phyloP scores from a whole-genome alignment of 1,284 basidiomycete genomes.

The Dichomitus squalens region DNA sequence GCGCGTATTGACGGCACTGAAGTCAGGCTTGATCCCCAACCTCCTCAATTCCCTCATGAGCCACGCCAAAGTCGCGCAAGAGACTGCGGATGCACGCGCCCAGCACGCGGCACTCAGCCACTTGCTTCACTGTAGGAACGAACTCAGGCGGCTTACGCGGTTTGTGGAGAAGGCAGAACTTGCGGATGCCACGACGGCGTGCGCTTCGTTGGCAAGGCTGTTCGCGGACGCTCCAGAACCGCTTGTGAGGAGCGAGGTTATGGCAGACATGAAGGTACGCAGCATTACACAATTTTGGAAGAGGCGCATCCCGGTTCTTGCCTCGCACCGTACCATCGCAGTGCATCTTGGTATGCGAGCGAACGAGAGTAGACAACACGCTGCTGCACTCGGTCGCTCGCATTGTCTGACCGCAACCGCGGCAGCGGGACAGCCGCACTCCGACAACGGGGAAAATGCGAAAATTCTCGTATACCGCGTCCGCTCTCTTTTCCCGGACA shows the following conservation, averaged over 20 bases:
- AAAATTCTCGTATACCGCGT: too few relatives aligned
- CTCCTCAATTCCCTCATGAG: constrained; percentile 51
- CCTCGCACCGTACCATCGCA: too few relatives aligned
- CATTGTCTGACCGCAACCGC: too few relatives aligned
- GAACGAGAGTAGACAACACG: too few relatives aligned
- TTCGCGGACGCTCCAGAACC: constrained; percentile 54
- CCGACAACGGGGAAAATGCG: too few relatives aligned
- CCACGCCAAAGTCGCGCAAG: constrained; percentile 65
- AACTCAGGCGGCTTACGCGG: constrained; percentile 43
- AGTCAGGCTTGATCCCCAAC: constrained; percentile 69
- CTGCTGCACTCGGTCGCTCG: too few relatives aligned
- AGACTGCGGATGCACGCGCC: constrained; percentile 54
- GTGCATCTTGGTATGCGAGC: too few relatives aligned
- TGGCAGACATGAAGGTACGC: constrained; percentile 60
- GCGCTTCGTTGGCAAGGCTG: constrained; percentile 43
- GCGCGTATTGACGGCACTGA: constrained; percentile 11
- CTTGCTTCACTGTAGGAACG: constrained; percentile 50
- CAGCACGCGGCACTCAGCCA: constrained; percentile 53
- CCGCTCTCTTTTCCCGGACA: too few relatives aligned
- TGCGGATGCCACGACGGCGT: constrained; percentile 55
- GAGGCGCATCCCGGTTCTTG: neutral
- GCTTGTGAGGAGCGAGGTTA: constrained; percentile 51
- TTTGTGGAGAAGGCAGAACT: constrained; percentile 59
- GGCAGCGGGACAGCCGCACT: too few relatives aligned
- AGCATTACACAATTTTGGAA: neutral